Percentiles rank a stretch among this genome's conserved stretches.
Evolutionary conservation across 306 rosid genomes (phyloP).

Genomic region (Cucurbita ficifolia): DNA sequence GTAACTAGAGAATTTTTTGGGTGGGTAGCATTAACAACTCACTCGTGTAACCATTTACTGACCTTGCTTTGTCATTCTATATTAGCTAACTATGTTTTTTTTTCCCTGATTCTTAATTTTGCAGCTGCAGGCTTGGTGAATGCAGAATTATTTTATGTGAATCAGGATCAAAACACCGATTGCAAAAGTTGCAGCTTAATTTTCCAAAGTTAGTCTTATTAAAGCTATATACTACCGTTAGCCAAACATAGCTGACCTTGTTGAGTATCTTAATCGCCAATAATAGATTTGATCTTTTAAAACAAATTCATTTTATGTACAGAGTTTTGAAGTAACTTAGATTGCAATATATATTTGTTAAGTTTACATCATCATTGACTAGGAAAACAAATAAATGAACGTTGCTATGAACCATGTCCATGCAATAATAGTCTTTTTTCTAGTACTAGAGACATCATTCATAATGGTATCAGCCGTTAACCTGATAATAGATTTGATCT

Average conservation of each 20-base stretch:
- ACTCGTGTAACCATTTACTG: not conserved
- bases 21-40: not conserved
- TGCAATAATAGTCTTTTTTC: not conserved
- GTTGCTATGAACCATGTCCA: not conserved
- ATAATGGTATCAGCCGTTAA: too few relatives aligned
- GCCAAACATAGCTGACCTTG: not conserved
- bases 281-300: not conserved
- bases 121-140: conserved; percentile 84
- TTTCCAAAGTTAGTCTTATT: conserved; percentile 58
- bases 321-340: not conserved
- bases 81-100: not conserved
- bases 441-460: not conserved
- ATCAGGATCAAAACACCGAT: conserved; percentile 71
- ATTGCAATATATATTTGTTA: not conserved
- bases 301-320: not conserved
- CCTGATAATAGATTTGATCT: too few relatives aligned
- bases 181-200: conserved; percentile 86
- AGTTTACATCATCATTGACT: not conserved
- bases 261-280: not conserved
- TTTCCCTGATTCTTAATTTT: not conserved
- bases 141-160: conserved; percentile 75
- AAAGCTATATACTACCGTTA: not conserved
- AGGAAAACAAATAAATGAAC: not conserved
- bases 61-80: not conserved
- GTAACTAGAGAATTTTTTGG: not conserved